Evolutionary conservation across 768 basidiomycete species (phyloP).

Genomic region (Mycena latifolia): DNA sequence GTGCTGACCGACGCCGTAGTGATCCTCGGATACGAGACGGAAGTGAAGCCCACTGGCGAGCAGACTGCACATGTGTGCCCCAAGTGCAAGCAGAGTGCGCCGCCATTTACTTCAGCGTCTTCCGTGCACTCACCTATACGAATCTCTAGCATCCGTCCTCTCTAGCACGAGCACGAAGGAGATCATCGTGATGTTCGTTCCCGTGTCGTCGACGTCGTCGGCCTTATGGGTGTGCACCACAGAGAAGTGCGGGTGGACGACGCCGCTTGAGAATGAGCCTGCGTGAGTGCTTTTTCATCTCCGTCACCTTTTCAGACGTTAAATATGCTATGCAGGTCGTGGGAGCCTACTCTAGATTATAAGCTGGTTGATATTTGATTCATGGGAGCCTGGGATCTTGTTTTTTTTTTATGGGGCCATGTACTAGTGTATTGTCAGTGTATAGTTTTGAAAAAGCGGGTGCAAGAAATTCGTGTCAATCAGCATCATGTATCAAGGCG

Average conservation of each 20-base stretch:
- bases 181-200: conserved; percentile 21
- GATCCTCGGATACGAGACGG: neutral
- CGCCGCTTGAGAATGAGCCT: conserved; percentile 11
- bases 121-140: neutral
- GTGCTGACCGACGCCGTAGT: neutral
- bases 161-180: conserved; percentile 20
- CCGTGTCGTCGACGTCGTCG: conserved; percentile 4
- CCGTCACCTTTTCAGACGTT: too few relatives aligned
- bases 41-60: neutral
- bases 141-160: conserved; percentile 3
- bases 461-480: too few relatives aligned
- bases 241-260: conserved; percentile 23
- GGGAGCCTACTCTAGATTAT: neutral
- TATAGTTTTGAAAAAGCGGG: too few relatives aligned
- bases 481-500: too few relatives aligned
- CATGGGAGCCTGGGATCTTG: too few relatives aligned
- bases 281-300: neutral
- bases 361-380: neutral
- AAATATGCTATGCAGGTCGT: neutral
- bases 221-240: conserved; percentile 22
- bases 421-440: too few relatives aligned
- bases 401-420: too few relatives aligned
- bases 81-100: conserved; percentile 5
- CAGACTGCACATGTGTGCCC: neutral
- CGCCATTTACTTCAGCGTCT: neutral